These are phyloP conservation scores for Eucalyptus tenuipes DNA, from an alignment of 345 rosid species.

Conservation along the genomic window DNA sequence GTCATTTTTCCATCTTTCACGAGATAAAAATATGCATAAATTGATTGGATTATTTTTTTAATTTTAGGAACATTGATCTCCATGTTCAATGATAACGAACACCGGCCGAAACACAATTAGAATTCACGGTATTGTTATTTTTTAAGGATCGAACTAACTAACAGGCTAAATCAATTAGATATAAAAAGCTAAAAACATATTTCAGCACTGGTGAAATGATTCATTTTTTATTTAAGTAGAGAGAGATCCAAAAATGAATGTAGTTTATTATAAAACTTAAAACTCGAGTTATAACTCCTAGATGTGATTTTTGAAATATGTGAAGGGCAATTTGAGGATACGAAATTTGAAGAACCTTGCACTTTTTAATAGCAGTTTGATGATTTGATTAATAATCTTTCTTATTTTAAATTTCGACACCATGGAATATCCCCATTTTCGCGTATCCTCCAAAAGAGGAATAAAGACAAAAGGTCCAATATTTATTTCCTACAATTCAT, in stretches of 20 bases:
- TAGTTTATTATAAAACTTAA: neutral
- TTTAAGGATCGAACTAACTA: neutral
- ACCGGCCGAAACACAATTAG: fast-evolving
- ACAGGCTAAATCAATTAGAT: neutral
- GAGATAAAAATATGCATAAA: neutral
- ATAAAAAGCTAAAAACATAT: neutral
- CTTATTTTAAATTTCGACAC: neutral
- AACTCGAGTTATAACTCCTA: neutral
- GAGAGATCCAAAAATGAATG: neutral
- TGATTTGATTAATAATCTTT: neutral
- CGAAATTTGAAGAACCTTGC: neutral
- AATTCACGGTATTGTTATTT: neutral
- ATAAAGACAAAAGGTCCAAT: neutral
- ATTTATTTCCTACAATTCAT: neutral
- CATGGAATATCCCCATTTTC: neutral
- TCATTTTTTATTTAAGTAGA: neutral
- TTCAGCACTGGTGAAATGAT: neutral
- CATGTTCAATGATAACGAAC: neutral
- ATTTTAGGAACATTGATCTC: neutral
- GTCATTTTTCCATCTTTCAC: neutral
- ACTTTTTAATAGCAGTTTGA: neutral
- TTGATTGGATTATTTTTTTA: neutral
- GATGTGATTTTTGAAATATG: neutral
- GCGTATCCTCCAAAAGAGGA: neutral
- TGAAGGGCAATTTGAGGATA: neutral